Evolutionary conservation across 2,329 filamentous ascomycete genomes (phyloP), one percentile per base, ranked within the genome.

Genomic region (Cryphonectria carpinicola): DNA sequence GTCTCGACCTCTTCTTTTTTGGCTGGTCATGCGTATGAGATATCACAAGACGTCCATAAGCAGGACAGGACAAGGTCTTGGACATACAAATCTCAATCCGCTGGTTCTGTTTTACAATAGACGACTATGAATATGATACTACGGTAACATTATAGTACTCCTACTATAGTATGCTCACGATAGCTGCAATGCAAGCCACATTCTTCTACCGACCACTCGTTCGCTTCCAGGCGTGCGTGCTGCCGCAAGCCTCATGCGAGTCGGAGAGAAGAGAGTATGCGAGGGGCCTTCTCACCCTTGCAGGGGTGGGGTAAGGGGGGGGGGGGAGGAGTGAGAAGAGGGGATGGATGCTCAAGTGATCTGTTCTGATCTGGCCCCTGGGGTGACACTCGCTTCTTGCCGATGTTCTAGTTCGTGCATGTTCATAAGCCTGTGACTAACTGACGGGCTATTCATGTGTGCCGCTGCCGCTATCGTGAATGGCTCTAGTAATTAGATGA

Each of bases 241-340:
- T n/a, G 28, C 25, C 52, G 63, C 41, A 65, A 32, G 22, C 49
- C 35, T 56, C 32, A 35, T 66, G 64, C 49, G 14, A 39, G 19
- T n/a, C 17, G 22, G n/a, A 32, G 7, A 19, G 8, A 7, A 22
- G 46, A 3, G 46, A 49, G 19, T n/a, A 22, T 22, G 22, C 49
- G 35, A 32, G 52, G 64, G 35, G 6, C 35, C 49, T 25, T 19
- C 46, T 66, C 64, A 66, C 64, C 64, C 64, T 66, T 66, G 64
- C 46, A 66, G 46, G 46, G 19, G 32, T 35, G 13, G 54, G 28
- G 62, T 32, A 52, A 25, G 62, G 32, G 14, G 17, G 17, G 14
- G 17, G 17, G 19, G 43, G 52, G 17, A 17, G 41, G 41, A 32
- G 32, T 32, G 41, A 4, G 43, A 19, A 19, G 14, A 17, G 17